Evolutionary conservation across 352 stramenopile species (phyloP), one percentile per base, ranked within the genome.

Genomic region (Pythium rhizo-oryzae): DNA sequence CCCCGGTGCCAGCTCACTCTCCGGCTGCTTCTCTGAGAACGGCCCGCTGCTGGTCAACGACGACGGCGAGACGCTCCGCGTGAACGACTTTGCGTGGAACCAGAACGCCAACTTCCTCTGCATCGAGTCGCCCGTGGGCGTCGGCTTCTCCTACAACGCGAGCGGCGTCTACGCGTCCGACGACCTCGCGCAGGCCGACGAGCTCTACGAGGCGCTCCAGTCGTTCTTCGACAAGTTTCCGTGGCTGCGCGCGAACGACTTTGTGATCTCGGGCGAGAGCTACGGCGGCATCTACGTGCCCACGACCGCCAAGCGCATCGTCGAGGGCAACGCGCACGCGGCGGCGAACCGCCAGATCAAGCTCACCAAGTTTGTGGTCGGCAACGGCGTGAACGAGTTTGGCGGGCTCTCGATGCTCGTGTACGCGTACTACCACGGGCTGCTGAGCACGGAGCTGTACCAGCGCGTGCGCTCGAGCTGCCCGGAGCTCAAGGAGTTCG

Each of bases 141-240:
- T 89, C 8, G 85, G 85, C 39, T 93, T 90, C 54, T 84, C 71
- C 64, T 91, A 86, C 74, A 87, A 89, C 28, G 61, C 62, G 18
- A 86, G 77, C 50, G 75, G 75, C 8, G 65, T 84, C 8, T 98
- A 96, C 73, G 66, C 77, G 30, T 85, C 78, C 11, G 80, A 90
- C 65, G 92, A 98, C 72, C 56, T 84, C 9, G 70, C 73, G 16
- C 84, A 92, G 23, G 87, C 92, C 0, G 46, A 77, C 12, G 89
- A 96, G 62, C 84, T 97, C 65, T 89, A 95, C 63, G 68, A 73
- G 19, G 78, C 82, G 4, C 71, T 98, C 47, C 79, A 96, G 67
- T 81, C 87, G 21, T 96, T 98, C 67, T 97, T 89, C 54, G 37
- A 30, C 52, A 86, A 94, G 25, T 99, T 98, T 78, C 80, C 88